Conservation (phyloP, 257 asterid genomes). For the Solanum sejunctum region DNA sequence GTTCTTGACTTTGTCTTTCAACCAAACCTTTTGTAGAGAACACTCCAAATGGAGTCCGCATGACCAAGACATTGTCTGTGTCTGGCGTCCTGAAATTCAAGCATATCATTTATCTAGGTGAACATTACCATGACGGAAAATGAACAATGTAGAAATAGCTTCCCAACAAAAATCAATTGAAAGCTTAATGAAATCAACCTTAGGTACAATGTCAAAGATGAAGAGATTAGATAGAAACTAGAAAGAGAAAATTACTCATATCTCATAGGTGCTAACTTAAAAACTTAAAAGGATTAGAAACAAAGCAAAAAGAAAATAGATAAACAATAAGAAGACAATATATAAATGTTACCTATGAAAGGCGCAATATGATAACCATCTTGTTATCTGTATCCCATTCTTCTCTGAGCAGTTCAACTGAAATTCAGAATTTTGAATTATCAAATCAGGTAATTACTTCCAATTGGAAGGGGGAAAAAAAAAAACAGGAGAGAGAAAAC, state of each 20-base stretch:
- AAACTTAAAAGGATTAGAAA: not conserved
- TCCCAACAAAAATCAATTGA: not conserved
- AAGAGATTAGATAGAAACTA: not conserved
- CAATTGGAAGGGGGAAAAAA: not conserved
- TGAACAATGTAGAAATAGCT: not conserved
- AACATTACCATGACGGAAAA: not conserved
- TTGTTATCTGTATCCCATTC: constrained; percentile 61
- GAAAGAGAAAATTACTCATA: not conserved
- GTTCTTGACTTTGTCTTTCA: constrained; percentile 50
- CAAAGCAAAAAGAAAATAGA: not conserved
- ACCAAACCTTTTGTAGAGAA: constrained; percentile 47
- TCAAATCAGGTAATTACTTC: not conserved
- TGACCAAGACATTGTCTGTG: constrained; percentile 60
- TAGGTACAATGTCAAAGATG: not conserved
- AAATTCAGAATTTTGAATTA: constrained; percentile 7
- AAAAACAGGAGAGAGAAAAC: not conserved
- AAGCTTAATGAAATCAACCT: not conserved
- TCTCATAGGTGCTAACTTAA: not conserved
- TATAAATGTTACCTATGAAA: constrained; percentile 52
- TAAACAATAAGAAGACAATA: constrained; percentile 1
- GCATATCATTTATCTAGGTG: not conserved
- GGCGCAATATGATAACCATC: constrained; percentile 80
- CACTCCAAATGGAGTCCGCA: constrained; percentile 59
- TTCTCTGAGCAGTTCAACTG: constrained; percentile 81
- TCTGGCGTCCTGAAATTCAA: constrained; percentile 58